Percentiles rank a stretch among this genome's conserved stretches.
Evolutionary conservation across 1,284 basidiomycete species (phyloP).

Genomic region (Puccinia novopanici): DNA sequence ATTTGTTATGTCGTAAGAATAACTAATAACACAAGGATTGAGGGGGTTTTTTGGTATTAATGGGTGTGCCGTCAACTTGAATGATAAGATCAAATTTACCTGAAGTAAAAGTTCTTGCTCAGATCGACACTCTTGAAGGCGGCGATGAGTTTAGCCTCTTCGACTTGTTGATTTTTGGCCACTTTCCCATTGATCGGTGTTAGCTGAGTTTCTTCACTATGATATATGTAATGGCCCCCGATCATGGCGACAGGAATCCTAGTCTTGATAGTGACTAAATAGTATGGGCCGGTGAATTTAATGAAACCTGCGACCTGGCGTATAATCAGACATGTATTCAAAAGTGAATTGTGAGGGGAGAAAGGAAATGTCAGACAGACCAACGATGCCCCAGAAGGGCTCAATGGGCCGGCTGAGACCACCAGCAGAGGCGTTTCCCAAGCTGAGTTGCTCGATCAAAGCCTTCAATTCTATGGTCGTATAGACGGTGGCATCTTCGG

Average conservation of each 20-base stretch:
- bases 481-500: conserved; percentile 82
- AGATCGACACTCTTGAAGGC: conserved; percentile 98
- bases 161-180: conserved; percentile 53
- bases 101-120: conserved; percentile 99
- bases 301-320: conserved; percentile 62
- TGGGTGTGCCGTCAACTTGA: conserved; percentile 38
- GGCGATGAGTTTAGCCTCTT: conserved; percentile 67
- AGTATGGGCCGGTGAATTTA: conserved; percentile 59
- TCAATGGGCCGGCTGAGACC: conserved; percentile 65
- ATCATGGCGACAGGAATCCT: conserved; percentile 88
- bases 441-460: conserved; percentile 86
- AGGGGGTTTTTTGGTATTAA: background rate
- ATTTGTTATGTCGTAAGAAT: conserved; percentile 94
- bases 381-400: conserved; percentile 41
- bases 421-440: conserved; percentile 74
- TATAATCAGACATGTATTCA: conserved; percentile 58
- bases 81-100: conserved; percentile 63
- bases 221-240: conserved; percentile 95
- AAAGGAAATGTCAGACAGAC: conserved; percentile 2
- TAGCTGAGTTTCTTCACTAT: conserved; percentile 89
- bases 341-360: conserved; percentile 51
- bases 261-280: conserved; percentile 66
- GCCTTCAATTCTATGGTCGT: conserved; percentile 82
- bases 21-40: conserved; percentile 63
- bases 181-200: conserved; percentile 71